Percentiles rank a stretch among this genome's conserved stretches.
phyloP scores from a whole-genome alignment of 2,329 filamentous ascomycete species.

The Phyllosticta citriasiana region DNA sequence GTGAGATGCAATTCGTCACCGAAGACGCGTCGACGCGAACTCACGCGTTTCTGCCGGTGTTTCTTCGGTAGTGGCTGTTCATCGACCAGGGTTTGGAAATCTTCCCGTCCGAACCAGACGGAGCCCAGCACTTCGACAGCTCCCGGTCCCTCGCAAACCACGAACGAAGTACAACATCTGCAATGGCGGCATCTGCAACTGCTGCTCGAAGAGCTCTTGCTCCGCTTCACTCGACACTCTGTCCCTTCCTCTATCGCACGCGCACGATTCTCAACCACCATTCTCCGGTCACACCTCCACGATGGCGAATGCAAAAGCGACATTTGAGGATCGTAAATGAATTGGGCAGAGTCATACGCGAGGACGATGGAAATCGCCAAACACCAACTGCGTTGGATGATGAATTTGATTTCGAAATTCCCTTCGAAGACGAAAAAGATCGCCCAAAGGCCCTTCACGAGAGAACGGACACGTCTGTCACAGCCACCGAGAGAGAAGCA shows the following conservation, averaged over 20 bases:
- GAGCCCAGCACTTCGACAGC: too few relatives aligned
- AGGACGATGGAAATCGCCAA: neutral
- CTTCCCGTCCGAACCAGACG: neutral
- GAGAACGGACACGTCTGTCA: constrained; percentile 24
- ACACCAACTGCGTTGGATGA: neutral
- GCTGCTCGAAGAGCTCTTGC: neutral
- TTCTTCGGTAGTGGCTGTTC: neutral
- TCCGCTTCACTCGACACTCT: constrained; percentile 29
- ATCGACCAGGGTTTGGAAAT: neutral
- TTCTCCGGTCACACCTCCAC: neutral
- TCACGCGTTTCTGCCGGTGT: constrained; percentile 3
- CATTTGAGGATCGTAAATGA: constrained; percentile 1
- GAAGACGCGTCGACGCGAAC: constrained; percentile 7
- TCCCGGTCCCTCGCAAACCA: neutral
- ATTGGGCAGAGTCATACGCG: neutral
- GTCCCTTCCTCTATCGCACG: constrained; percentile 66
- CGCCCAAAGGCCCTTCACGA: neutral
- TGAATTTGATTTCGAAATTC: neutral
- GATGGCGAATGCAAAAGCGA: neutral
- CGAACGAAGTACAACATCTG: neutral
- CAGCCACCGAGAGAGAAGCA: constrained; percentile 23
- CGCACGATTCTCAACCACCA: constrained; percentile 42
- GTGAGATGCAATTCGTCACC: neutral
- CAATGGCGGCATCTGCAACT: neutral
- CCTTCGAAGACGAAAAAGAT: constrained; percentile 41